These are phyloP conservation scores for Paspalum vaginatum DNA, from an alignment of 176 grass and related monocot genomes.

Conservation along the genomic window DNA sequence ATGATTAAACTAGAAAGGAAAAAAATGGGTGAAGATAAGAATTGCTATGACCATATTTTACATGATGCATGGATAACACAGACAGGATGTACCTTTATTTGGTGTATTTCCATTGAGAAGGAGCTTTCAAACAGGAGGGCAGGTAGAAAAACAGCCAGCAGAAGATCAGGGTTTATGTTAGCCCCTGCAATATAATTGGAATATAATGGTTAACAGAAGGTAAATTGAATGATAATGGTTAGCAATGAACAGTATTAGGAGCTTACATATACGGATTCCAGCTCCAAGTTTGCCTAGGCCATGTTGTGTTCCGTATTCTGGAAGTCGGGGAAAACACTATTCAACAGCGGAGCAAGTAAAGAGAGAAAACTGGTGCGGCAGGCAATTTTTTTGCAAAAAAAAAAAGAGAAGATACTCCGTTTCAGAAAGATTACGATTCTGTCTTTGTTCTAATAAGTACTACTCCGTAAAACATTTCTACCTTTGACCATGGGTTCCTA, in stretches of 20 bases:
- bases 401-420: no score
- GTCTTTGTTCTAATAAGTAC: no score
- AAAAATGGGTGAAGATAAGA: background rate
- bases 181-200: constrained; percentile 57
- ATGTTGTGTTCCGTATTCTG: constrained; percentile 80
- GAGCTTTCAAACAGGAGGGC: constrained; percentile 96
- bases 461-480: no score
- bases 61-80: background rate
- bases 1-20: background rate
- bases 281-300: constrained; percentile 84
- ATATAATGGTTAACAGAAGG: constrained; percentile 5
- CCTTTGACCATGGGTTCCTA: no score
- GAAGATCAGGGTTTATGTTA: constrained; percentile 89
- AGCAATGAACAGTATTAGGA: background rate
- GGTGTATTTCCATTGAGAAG: constrained; percentile 93
- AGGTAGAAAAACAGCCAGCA: constrained; percentile 84
- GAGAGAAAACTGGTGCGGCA: background rate
- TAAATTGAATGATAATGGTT: no score
- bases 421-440: no score
- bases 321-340: background rate
- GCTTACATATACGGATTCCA: constrained; percentile 94
- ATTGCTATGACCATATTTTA: background rate
- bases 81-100: constrained; percentile 76
- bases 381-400: no score
- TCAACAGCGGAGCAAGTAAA: background rate